Evolutionary conservation across 331 rosid genomes (phyloP).

Genomic region (Saraca asoca): DNA sequence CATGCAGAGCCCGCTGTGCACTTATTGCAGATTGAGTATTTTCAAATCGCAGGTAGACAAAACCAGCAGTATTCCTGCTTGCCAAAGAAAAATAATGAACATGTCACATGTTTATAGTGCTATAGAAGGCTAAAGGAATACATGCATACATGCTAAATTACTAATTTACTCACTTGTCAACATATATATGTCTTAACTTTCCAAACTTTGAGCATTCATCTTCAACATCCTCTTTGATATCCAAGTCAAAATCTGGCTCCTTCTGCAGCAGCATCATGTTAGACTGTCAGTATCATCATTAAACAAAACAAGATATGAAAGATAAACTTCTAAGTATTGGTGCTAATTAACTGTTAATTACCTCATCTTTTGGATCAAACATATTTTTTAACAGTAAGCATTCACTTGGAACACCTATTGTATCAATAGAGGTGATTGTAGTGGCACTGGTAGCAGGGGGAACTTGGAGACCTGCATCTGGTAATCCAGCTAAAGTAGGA

Average conservation of each 20-base stretch:
- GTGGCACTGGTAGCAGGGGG: constrained; percentile 44
- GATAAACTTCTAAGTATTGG: constrained; percentile 2
- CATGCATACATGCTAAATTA: background rate
- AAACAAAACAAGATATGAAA: background rate
- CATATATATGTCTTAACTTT: constrained; percentile 63
- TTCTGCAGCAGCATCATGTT: constrained; percentile 49
- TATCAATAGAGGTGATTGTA: constrained; percentile 57
- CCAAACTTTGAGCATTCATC: constrained; percentile 92
- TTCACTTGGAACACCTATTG: constrained; percentile 86
- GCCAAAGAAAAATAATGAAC: constrained; percentile 17
- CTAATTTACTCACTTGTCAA: constrained; percentile 73
- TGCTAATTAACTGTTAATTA: constrained; percentile 40
- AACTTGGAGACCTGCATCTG: constrained; percentile 62
- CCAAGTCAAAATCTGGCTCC: constrained; percentile 84
- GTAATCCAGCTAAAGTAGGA: constrained; percentile 59
- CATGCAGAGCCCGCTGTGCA: constrained; percentile 87
- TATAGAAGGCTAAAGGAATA: background rate
- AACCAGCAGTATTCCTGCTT: constrained; percentile 78
- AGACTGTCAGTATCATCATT: constrained; percentile 10
- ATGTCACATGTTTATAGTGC: background rate
- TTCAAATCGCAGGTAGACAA: constrained; percentile 73
- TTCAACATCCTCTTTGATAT: constrained; percentile 86
- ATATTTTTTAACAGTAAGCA: constrained; percentile 80
- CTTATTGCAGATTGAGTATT: constrained; percentile 61
- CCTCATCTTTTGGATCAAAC: constrained; percentile 95